These are phyloP conservation scores for Bjerkandera adusta DNA, from an alignment of 1,284 basidiomycete genomes.

Conservation along the genomic window DNA sequence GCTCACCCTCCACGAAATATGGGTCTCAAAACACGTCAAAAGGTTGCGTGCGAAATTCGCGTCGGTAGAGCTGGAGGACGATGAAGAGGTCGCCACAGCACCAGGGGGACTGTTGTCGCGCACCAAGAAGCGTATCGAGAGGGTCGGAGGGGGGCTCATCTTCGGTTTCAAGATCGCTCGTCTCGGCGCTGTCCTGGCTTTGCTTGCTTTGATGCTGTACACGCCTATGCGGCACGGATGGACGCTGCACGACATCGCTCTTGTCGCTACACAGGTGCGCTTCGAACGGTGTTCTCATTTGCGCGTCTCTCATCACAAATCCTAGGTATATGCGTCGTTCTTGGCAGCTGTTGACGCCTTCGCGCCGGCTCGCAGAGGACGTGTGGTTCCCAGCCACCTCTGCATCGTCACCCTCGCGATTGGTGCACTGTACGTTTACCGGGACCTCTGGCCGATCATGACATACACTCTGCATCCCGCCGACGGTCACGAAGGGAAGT, in stretches of 20 bases:
- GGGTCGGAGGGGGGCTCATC: constrained; percentile 25
- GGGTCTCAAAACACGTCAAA: constrained; percentile 13
- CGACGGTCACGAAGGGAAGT: constrained; percentile 32
- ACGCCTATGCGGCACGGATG: constrained; percentile 13
- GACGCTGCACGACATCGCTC: not conserved
- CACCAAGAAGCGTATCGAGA: constrained; percentile 2
- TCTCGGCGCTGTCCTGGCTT: constrained; percentile 22
- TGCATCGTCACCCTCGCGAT: constrained; percentile 12
- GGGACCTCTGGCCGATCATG: constrained; percentile 60
- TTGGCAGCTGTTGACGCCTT: constrained; percentile 23
- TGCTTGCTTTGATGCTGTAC: constrained; percentile 27
- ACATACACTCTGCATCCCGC: constrained; percentile 41
- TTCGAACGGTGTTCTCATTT: constrained; percentile 11
- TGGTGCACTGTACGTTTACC: constrained; percentile 44
- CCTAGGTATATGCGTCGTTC: constrained; percentile 28
- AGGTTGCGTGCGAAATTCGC: constrained; percentile 7
- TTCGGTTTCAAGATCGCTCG: constrained; percentile 28
- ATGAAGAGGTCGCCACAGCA: too few species aligned
- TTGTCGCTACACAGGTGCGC: constrained; percentile 6
- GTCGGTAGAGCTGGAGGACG: not conserved
- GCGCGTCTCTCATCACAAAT: constrained; percentile 30
- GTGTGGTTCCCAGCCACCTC: constrained; percentile 17
- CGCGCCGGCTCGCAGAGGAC: constrained; percentile 11
- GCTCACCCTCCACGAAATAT: constrained; percentile 16
- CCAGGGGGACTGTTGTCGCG: not conserved